phyloP scores from a whole-genome alignment of 305 asterid genomes.

The Petunia hybrid region DNA sequence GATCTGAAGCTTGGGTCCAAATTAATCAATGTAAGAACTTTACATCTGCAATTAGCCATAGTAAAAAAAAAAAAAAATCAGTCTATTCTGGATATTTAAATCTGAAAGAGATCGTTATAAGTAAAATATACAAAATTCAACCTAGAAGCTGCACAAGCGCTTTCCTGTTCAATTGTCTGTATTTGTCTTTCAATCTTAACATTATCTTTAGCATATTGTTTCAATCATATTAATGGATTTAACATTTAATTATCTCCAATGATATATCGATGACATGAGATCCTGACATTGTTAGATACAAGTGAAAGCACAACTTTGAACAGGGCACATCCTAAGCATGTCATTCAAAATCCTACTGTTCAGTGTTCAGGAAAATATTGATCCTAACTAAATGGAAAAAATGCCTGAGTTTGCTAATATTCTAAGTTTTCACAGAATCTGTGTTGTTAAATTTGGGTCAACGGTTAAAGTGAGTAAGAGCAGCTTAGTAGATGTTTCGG shows the following conservation, averaged over 20 bases:
- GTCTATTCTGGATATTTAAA: not conserved
- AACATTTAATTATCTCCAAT: not conserved
- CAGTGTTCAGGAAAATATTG: not conserved
- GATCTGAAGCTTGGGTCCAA: slow-evolving; percentile 18
- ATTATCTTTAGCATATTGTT: not conserved
- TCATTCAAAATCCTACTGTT: too few relatives aligned
- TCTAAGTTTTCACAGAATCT: not conserved
- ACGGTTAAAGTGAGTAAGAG: not conserved
- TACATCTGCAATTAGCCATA: slow-evolving; percentile 15
- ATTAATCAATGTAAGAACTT: slow-evolving; percentile 16
- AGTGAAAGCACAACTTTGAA: too few relatives aligned
- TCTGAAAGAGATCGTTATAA: not conserved
- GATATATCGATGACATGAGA: not conserved
- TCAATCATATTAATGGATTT: not conserved
- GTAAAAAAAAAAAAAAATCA: not conserved
- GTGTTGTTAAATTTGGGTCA: not conserved
- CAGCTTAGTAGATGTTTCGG: too few relatives aligned
- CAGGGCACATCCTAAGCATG: too few relatives aligned
- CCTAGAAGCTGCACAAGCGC: not conserved
- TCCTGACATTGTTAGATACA: not conserved
- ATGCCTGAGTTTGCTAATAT: not conserved
- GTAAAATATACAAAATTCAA: not conserved
- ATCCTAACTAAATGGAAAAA: too few relatives aligned
- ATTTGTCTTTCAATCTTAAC: not conserved
- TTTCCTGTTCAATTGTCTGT: not conserved